Evolutionary conservation across 495 filamentous ascomycete genomes (phyloP).

Genomic region (Cercophora samala): DNA sequence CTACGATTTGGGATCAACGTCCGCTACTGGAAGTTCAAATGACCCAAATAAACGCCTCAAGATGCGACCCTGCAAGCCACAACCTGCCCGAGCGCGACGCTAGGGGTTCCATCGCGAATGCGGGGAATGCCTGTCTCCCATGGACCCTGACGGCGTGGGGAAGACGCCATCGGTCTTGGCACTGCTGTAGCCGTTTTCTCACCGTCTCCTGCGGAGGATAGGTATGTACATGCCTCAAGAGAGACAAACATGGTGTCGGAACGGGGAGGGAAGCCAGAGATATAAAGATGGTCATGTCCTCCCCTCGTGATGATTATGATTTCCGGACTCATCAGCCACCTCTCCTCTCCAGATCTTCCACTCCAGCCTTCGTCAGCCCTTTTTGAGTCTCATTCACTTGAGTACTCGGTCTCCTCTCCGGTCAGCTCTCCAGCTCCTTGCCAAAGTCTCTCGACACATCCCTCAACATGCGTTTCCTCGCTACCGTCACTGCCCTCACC

Average conservation of each 20-base stretch:
- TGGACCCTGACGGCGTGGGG: conserved; percentile 3
- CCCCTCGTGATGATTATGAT: background rate
- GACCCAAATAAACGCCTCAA: background rate
- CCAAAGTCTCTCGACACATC: background rate
- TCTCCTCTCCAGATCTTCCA: background rate
- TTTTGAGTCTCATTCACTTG: background rate
- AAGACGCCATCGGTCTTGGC: conserved; percentile 2
- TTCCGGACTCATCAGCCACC: background rate
- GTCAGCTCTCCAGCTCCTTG: background rate
- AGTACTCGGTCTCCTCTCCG: background rate
- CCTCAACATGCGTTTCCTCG: conserved; percentile 10
- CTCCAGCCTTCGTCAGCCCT: background rate
- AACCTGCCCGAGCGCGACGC: background rate
- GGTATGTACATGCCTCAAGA: background rate
- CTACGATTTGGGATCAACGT: conserved; percentile 4
- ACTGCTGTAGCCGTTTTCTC: background rate
- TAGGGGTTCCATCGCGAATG: conserved; percentile 2
- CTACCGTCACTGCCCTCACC: conserved; percentile 13
- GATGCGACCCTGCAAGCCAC: conserved; percentile 1
- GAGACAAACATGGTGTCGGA: background rate
- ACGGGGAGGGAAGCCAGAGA: background rate
- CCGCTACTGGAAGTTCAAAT: background rate
- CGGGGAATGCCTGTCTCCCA: conserved; percentile 12
- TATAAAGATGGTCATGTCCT: background rate
- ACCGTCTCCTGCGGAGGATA: background rate